These are phyloP conservation scores for Thoreauomyces humboldtii DNA, from an alignment of 192 early-diverging fungal genomes.

Conservation along the genomic window DNA sequence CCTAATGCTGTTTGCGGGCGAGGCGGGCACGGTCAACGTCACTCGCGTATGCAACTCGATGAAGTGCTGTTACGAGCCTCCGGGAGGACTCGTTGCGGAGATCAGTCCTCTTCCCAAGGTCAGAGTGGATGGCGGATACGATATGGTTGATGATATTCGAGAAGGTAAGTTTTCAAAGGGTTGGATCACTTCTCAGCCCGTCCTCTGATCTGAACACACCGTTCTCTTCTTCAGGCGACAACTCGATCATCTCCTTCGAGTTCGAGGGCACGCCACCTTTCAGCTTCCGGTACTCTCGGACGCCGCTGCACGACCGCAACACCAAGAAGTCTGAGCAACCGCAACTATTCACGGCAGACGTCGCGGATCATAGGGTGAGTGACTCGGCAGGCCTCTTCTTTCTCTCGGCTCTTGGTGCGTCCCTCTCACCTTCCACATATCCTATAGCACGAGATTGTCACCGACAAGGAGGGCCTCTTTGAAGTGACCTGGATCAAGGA, in stretches of 20 bases:
- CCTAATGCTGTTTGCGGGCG: conserved; percentile 58
- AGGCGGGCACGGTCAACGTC: conserved; percentile 56
- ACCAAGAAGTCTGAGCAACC: no score
- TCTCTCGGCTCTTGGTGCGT: no score
- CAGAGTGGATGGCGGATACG: conserved; percentile 61
- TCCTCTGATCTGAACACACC: no score
- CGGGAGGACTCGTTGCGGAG: conserved; percentile 40
- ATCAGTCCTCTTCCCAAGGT: conserved; percentile 59
- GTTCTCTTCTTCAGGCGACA: conserved; percentile 44
- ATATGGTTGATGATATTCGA: conserved; percentile 66
- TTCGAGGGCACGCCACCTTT: conserved; percentile 67
- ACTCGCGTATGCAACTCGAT: conserved; percentile 58
- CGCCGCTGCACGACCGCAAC: no score
- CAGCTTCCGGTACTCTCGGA: conserved; percentile 63
- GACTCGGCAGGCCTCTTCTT: no score
- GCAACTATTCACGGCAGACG: no score
- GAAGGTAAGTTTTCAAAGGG: conserved; percentile 38
- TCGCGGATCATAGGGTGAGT: no score
- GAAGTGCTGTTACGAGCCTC: conserved; percentile 57
- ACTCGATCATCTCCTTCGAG: conserved; percentile 55
- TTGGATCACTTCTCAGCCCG: no score
- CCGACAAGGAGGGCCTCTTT: conserved; percentile 62
- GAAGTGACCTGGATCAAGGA: conserved; percentile 63
- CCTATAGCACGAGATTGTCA: conserved; percentile 50
- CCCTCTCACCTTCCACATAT: no score